These are phyloP conservation scores for Eucalyptus cloeziana DNA, from an alignment of 345 rosid genomes.

Conservation along the genomic window DNA sequence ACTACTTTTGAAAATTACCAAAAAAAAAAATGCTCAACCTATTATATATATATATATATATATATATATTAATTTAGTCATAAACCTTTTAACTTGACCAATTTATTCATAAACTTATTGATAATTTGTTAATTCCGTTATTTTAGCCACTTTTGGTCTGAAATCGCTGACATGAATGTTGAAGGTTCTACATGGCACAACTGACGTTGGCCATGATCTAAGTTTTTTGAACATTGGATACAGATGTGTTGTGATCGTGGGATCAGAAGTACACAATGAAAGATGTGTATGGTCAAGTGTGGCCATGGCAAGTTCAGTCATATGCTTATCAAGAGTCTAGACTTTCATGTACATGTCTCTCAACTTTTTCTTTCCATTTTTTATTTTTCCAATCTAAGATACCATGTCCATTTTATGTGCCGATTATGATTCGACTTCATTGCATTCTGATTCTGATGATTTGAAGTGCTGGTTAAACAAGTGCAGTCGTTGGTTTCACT, in stretches of 20 bases:
- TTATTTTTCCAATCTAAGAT: not conserved
- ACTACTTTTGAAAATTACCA: no score
- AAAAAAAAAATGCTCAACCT: no score
- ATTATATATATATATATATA: no score
- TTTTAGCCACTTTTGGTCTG: no score
- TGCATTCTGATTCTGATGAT: not conserved
- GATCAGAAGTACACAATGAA: slow-evolving; percentile 43
- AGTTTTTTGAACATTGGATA: not conserved
- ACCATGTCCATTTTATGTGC: not conserved
- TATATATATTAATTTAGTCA: no score
- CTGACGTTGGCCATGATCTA: fast-evolving
- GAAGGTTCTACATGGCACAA: fast-evolving
- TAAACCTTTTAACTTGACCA: not conserved
- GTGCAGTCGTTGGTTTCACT: no score
- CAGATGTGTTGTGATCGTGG: slow-evolving; percentile 91
- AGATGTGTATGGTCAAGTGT: slow-evolving; percentile 76
- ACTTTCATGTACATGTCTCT: not conserved
- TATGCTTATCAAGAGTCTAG: slow-evolving; percentile 2
- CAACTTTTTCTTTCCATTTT: not conserved
- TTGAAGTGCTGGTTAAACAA: no score
- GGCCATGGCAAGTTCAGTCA: slow-evolving; percentile 39
- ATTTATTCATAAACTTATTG: no score
- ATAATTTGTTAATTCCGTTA: no score
- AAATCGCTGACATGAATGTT: no score
- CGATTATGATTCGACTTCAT: not conserved